Base-by-base conservation (phyloP, 2,329 filamentous ascomycete genomes). In the Aspergillus novoparasiticus region DNA sequence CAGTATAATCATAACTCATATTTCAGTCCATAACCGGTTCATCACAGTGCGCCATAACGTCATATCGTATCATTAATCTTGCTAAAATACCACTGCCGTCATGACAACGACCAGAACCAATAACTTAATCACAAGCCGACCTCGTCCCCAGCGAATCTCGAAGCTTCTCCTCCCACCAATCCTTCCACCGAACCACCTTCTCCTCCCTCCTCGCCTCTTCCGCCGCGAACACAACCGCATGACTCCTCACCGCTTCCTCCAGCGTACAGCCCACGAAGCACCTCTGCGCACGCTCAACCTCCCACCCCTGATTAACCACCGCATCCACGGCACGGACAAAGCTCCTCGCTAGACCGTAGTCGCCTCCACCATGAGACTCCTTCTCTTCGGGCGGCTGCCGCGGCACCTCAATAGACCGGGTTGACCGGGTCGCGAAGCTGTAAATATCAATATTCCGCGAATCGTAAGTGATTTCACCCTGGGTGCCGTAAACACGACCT, bases 201-300 rank as follows among this genome's bases (percentile, higher is more conserved):
- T 85, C 87, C 57, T 85, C 83, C 57, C 81, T 83, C 71, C 94
- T 86, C 6, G 94, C 93, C 71, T 96, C 91, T 79, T 98, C 95
- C 0, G 94, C 95, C 28, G 93, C 94, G 81, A 97, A 99, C 0
- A 97, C 94, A 79, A 95, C 86, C 2, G 91, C 94, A 79, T 98
- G 95, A 72, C 93, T 96, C 56, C 90, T 85, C n/a, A 98, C 85
- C 1, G 90, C 87, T 73, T 98, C 95, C 61, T 97, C 92, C 9
- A 97, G 80, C 14, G 90, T 91, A 78, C 92, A 96, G 0, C 93
- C 93, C 30, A 98, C 83, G 73, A 89, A 87, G 72, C 88, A 82
- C 62, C 83, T 83, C 83, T 98, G 94, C 1, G 94, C 94, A 65
- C 85, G 85, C 46, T 84, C 80, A 0, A 91, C 89, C 32, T 81